These are phyloP conservation scores for Boechera stricta DNA, from an alignment of 345 rosid species.

Conservation along the genomic window DNA sequence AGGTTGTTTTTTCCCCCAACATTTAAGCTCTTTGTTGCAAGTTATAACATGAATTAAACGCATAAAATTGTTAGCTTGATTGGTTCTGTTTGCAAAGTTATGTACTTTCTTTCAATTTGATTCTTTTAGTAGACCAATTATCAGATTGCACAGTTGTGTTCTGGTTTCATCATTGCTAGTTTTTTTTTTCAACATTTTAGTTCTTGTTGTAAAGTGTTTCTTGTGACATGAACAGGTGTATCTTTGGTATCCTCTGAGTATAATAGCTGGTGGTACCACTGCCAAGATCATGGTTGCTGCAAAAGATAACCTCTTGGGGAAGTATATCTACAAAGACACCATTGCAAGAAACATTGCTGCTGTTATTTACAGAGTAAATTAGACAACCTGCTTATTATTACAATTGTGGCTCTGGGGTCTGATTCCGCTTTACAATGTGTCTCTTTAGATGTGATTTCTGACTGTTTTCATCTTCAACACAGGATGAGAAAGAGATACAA, in stretches of 20 bases:
- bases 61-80: neutral
- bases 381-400: neutral
- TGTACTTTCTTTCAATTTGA: neutral
- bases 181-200: neutral
- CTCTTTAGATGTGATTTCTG: constrained; percentile 20
- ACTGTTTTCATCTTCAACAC: constrained; percentile 41
- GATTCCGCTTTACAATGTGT: constrained; percentile 18
- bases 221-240: constrained; percentile 60
- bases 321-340: constrained; percentile 91
- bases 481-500: constrained; percentile 96
- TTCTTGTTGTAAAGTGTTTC: constrained; percentile 1
- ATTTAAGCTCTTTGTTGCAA: neutral
- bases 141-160: neutral
- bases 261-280: constrained; percentile 87
- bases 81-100: neutral
- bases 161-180: neutral
- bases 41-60: neutral
- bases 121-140: neutral
- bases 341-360: constrained; percentile 89
- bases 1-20: neutral
- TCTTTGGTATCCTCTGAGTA: constrained; percentile 91
- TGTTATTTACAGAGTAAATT: constrained; percentile 77
- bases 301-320: constrained; percentile 87
- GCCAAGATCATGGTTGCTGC: constrained; percentile 98
- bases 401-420: neutral